Percentiles rank a stretch among this genome's conserved stretches.
phyloP scores from a whole-genome alignment of 768 basidiomycete genomes.

The Rhodotorula graminis region DNA sequence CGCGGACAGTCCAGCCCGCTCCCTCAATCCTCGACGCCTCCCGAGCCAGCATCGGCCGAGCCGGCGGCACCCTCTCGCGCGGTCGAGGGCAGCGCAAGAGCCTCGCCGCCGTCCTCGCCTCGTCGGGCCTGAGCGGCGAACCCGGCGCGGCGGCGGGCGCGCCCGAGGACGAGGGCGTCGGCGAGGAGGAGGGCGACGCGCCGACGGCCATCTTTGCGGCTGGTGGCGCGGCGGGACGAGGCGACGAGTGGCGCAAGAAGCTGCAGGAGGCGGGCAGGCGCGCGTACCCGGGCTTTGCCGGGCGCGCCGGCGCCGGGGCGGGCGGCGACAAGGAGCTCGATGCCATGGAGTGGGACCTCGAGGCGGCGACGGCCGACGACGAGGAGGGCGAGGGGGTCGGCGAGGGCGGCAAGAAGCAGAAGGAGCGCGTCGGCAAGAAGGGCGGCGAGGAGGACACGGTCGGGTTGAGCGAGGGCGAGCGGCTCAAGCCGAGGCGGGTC shows the following conservation, averaged over 20 bases:
- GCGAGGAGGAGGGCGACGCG: conserved; percentile 24
- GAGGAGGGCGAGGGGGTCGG: conserved; percentile 52
- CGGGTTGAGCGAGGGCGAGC: conserved; percentile 38
- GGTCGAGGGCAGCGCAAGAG: no score
- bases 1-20: neutral
- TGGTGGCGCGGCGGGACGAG: conserved; percentile 50
- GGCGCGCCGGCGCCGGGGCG: neutral
- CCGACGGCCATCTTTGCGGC: conserved; percentile 72
- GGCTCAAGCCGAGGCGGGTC: neutral
- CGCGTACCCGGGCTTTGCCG: conserved; percentile 9
- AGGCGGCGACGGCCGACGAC: conserved; percentile 41
- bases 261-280: conserved; percentile 47
- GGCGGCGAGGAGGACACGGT: conserved; percentile 49
- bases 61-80: neutral
- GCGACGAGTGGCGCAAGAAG: conserved; percentile 72
- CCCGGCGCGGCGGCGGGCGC: conserved; percentile 16
- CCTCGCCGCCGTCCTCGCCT: neutral
- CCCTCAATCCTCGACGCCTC: no score
- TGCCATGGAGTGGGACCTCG: conserved; percentile 55
- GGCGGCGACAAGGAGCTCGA: conserved; percentile 67
- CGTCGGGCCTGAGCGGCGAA: neutral
- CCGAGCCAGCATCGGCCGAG: no score
- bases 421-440: conserved; percentile 54
- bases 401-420: conserved; percentile 52
- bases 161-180: conserved; percentile 10